Percentiles rank a stretch among this genome's conserved stretches.
Conservation (phyloP, 1,284 basidiomycete species). For the Heterobasidion annosum region DNA sequence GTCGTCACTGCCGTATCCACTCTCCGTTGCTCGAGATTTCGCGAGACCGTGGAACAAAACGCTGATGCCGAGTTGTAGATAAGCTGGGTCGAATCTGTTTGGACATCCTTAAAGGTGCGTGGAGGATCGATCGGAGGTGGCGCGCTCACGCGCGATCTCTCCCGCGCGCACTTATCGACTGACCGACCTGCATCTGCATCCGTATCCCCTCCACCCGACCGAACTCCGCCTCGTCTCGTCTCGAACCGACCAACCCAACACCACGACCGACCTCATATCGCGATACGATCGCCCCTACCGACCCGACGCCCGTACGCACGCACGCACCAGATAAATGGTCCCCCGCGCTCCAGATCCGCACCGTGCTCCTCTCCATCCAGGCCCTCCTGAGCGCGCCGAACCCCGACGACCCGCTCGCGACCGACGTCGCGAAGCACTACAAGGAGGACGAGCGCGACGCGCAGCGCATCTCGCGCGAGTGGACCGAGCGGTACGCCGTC, state of each 20-base stretch:
- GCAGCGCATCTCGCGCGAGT: slow-evolving; percentile 83
- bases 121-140: too few relatives aligned
- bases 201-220: background rate
- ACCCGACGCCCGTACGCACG: slow-evolving; percentile 4
- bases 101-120: slow-evolving; percentile 88
- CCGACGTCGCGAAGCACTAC: slow-evolving; percentile 96
- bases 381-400: slow-evolving; percentile 94
- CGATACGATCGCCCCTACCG: background rate
- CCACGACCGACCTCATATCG: too few relatives aligned
- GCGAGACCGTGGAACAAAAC: background rate
- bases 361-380: slow-evolving; percentile 94
- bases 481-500: slow-evolving; percentile 80
- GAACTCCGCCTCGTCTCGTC: too few relatives aligned
- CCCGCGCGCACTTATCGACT: background rate
- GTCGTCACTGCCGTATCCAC: background rate
- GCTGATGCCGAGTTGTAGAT: slow-evolving; percentile 43
- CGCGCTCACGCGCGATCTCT: slow-evolving; percentile 10
- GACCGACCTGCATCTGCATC: background rate
- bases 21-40: slow-evolving; percentile 1
- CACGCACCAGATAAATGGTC: slow-evolving; percentile 88
- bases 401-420: slow-evolving; percentile 98
- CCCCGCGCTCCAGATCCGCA: slow-evolving; percentile 95
- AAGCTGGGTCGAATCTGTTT: slow-evolving; percentile 97
- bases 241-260: too few relatives aligned
- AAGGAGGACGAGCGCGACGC: slow-evolving; percentile 95